phyloP scores from a whole-genome alignment of 2,329 filamentous ascomycete genomes.

The Amesomyces nigricolor region DNA sequence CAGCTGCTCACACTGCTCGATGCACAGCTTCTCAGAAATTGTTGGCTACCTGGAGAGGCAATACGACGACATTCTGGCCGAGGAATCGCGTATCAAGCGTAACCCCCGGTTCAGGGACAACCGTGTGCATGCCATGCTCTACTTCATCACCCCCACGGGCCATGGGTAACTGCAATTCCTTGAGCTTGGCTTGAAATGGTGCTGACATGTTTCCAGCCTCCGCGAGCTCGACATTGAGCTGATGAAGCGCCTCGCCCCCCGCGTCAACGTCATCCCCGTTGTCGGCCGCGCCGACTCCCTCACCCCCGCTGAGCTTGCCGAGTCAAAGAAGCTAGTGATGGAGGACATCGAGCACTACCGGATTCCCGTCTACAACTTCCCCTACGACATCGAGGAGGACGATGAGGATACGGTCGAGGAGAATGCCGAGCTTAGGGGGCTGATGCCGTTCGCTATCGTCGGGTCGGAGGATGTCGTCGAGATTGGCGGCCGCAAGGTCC shows the following conservation, averaged over 20 bases:
- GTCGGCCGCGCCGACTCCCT: slow-evolving; percentile 98
- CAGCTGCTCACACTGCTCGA: slow-evolving; percentile 6
- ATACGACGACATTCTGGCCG: slow-evolving; percentile 98
- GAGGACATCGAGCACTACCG: slow-evolving; percentile 99
- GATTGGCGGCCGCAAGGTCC: slow-evolving; percentile 84
- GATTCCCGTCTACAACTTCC: slow-evolving; percentile 99
- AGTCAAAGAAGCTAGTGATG: slow-evolving; percentile 99
- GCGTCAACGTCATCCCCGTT: slow-evolving; percentile 97
- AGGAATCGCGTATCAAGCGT: slow-evolving; percentile 99
- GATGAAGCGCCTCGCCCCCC: slow-evolving; percentile 97
- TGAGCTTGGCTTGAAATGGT: slow-evolving; percentile 17
- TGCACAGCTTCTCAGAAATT: slow-evolving; percentile 83
- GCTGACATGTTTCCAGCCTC: slow-evolving; percentile 52
- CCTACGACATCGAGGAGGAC: slow-evolving; percentile 98
- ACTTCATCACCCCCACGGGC: slow-evolving; percentile 98
- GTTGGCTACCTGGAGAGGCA: slow-evolving; percentile 97
- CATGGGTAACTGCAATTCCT: slow-evolving; percentile 62
- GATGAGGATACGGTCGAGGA: slow-evolving; percentile 99
- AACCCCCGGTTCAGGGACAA: slow-evolving; percentile 99
- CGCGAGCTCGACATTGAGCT: slow-evolving; percentile 98
- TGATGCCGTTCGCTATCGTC: slow-evolving; percentile 99
- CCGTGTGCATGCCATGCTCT: slow-evolving; percentile 94
- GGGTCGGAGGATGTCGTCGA: slow-evolving; percentile 94
- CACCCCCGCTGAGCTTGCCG: slow-evolving; percentile 90
- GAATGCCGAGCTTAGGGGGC: slow-evolving; percentile 91